Evolutionary conservation across 1,139 yeast genomes (phyloP).

Genomic region (Suhomyces ambrosiae): DNA sequence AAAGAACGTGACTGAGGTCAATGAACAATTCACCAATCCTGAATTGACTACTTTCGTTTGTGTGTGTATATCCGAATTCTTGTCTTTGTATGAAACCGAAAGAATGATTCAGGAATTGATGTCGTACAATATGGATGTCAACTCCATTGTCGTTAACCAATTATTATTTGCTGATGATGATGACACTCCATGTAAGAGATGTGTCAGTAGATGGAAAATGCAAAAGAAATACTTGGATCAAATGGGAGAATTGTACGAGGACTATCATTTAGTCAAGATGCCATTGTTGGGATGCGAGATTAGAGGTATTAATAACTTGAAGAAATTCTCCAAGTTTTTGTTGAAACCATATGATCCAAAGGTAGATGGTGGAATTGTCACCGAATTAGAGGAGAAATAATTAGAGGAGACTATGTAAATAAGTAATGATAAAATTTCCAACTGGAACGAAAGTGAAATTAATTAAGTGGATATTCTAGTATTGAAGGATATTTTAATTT

Average conservation of each 20-base stretch:
- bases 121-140: slow-evolving; percentile 93
- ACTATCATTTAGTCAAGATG: slow-evolving; percentile 92
- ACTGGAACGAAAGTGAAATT: background rate
- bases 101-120: slow-evolving; percentile 95
- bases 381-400: slow-evolving; percentile 62
- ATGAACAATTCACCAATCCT: slow-evolving; percentile 92
- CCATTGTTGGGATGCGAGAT: slow-evolving; percentile 94
- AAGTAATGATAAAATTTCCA: background rate
- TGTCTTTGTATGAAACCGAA: slow-evolving; percentile 94
- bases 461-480: background rate
- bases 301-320: slow-evolving; percentile 84
- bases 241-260: slow-evolving; percentile 91
- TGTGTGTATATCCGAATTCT: slow-evolving; percentile 95
- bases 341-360: slow-evolving; percentile 72
- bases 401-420: background rate
- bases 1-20: slow-evolving; percentile 81
- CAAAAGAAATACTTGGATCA: slow-evolving; percentile 93
- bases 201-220: slow-evolving; percentile 93
- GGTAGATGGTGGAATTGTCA: slow-evolving; percentile 58
- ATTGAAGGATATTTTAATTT: too few relatives aligned
- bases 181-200: slow-evolving; percentile 74
- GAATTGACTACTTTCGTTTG: slow-evolving; percentile 95
- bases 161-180: slow-evolving; percentile 80
- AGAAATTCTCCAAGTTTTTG: slow-evolving; percentile 71
- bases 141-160: slow-evolving; percentile 93